These are phyloP conservation scores for Phytophthora podocarpi DNA, from an alignment of 352 stramenopile genomes.

Conservation along the genomic window DNA sequence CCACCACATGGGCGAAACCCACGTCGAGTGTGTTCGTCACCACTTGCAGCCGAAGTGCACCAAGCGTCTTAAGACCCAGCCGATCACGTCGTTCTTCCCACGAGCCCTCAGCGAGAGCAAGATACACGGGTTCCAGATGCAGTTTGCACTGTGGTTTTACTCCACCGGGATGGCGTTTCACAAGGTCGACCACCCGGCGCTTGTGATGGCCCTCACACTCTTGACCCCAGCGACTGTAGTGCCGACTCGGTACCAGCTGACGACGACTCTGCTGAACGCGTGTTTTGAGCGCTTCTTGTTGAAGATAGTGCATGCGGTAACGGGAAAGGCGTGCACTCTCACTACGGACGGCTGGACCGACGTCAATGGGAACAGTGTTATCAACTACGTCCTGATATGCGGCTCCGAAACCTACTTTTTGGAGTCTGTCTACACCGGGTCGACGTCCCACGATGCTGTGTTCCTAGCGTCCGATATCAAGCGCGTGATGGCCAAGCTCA, in stretches of 20 bases:
- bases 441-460: background rate
- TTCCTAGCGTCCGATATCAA: too few species aligned
- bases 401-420: background rate
- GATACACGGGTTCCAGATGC: too few species aligned
- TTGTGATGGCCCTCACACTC: too few species aligned
- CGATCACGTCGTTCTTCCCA: background rate
- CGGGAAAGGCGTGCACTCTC: background rate
- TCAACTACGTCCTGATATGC: constrained; percentile 2
- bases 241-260: background rate
- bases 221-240: background rate
- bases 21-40: too few species aligned
- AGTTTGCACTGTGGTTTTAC: too few species aligned
- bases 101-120: too few species aligned
- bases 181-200: too few species aligned
- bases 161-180: too few species aligned
- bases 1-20: too few species aligned
- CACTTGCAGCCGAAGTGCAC: background rate
- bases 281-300: background rate
- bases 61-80: background rate
- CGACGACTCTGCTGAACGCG: background rate
- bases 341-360: constrained; percentile 2
- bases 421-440: constrained; percentile 1
- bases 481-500: too few species aligned
- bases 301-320: background rate
- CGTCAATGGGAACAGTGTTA: background rate